Evolutionary conservation across 257 asterid genomes (phyloP).

Genomic region (Euphrasia confusa): DNA sequence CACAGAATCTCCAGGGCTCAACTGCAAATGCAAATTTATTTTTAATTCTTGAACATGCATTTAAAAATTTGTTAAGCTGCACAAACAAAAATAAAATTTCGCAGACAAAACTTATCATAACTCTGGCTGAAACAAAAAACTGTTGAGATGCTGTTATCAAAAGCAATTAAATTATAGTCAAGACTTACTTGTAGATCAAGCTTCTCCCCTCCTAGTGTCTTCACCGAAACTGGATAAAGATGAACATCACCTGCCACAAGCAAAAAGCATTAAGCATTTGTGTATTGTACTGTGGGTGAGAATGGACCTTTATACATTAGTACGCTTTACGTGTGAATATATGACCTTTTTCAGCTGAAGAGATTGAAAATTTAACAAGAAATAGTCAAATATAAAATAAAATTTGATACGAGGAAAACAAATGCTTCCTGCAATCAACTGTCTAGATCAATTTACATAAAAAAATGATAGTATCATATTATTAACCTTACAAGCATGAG

Average conservation of each 20-base stretch:
- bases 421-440: background rate
- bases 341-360: constrained; percentile 1
- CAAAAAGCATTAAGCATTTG: constrained; percentile 11
- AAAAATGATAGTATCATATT: background rate
- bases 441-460: background rate
- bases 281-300: background rate
- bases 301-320: background rate
- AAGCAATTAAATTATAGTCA: constrained; percentile 12
- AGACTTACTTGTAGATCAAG: constrained; percentile 78
- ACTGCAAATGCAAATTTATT: constrained; percentile 46
- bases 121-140: constrained; percentile 20
- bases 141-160: constrained; percentile 11
- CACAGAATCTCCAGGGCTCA: constrained; percentile 97
- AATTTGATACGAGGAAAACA: background rate
- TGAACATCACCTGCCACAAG: constrained; percentile 60
- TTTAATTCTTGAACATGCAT: constrained; percentile 16
- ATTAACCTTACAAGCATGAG: background rate
- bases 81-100: background rate
- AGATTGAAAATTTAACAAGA: constrained; percentile 6
- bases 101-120: constrained; percentile 10
- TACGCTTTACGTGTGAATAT: constrained; percentile 1
- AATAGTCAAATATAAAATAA: background rate
- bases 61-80: constrained; percentile 12
- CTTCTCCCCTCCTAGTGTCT: constrained; percentile 81
- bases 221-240: constrained; percentile 87